Evolutionary conservation across 2,329 filamentous ascomycete species (phyloP).

Genomic region (Dothideomycetes sp.): DNA sequence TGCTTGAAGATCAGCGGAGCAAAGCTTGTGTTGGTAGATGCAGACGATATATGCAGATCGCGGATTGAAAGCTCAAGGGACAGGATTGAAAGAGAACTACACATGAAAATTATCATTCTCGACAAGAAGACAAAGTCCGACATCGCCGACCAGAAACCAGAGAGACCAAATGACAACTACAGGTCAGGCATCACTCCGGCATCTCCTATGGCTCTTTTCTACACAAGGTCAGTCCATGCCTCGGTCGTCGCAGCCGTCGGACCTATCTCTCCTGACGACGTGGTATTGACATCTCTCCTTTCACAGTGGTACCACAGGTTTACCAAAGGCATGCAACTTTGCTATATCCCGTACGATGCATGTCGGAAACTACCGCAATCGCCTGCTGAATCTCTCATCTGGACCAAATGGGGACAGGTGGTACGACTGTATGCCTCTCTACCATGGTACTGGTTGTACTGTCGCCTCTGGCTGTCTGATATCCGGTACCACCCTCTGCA

Average conservation of each 20-base stretch:
- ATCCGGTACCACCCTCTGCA: conserved; percentile 46
- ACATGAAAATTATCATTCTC: conserved; percentile 46
- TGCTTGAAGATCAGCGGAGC: conserved; percentile 26
- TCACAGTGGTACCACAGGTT: conserved; percentile 47
- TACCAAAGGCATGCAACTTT: conserved; percentile 61
- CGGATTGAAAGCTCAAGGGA: conserved; percentile 43
- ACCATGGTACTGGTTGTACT: conserved; percentile 63
- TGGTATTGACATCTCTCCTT: no score
- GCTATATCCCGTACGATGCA: conserved; percentile 38
- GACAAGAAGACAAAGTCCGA: conserved; percentile 36
- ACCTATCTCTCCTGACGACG: background rate
- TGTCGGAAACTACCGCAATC: conserved; percentile 18
- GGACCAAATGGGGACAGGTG: conserved; percentile 45
- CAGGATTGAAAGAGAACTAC: conserved; percentile 38
- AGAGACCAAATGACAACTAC: conserved; percentile 44
- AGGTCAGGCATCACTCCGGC: conserved; percentile 39
- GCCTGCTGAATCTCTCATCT: conserved; percentile 23
- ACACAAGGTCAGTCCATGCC: conserved; percentile 42
- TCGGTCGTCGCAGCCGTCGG: background rate
- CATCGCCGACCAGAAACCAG: conserved; percentile 36
- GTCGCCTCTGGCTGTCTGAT: conserved; percentile 35
- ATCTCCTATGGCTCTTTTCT: conserved; percentile 55
- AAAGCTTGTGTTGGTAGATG: conserved; percentile 35
- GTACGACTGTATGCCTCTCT: conserved; percentile 69
- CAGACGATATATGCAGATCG: conserved; percentile 37